phyloP scores from a whole-genome alignment of 2,329 filamentous ascomycete genomes.

The Exserohilum turcica region DNA sequence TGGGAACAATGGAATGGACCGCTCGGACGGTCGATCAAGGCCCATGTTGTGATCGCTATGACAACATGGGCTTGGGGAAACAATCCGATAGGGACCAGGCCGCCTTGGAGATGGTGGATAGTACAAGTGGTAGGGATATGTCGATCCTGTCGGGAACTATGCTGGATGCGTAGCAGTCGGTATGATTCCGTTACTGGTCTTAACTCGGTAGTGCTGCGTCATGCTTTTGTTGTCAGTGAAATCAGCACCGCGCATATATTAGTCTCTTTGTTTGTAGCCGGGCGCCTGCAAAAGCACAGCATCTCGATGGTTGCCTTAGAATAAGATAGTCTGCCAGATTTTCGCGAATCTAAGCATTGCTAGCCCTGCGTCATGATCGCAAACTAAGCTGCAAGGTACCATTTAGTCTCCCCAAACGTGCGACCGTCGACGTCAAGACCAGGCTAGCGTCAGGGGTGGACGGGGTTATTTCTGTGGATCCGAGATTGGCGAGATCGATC shows the following conservation, averaged over 20 bases:
- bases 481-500: slow-evolving; percentile 34
- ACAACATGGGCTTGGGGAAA: slow-evolving; percentile 26
- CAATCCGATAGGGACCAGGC: slow-evolving; percentile 3
- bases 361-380: slow-evolving; percentile 7
- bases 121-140: slow-evolving; percentile 14
- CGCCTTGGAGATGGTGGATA: slow-evolving; percentile 10
- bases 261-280: background rate
- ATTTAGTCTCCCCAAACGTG: background rate
- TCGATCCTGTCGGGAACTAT: slow-evolving; percentile 16
- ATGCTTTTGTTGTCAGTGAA: background rate
- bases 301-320: background rate
- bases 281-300: background rate
- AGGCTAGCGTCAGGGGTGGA: slow-evolving; percentile 30
- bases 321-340: background rate
- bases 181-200: background rate
- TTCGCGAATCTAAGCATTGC: background rate
- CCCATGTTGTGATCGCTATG: slow-evolving; percentile 17
- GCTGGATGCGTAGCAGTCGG: slow-evolving; percentile 21
- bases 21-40: background rate
- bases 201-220: background rate
- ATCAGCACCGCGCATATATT: background rate
- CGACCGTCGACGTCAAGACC: slow-evolving; percentile 29
- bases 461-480: slow-evolving; percentile 18
- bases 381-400: slow-evolving; percentile 1
- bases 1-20: background rate